Evolutionary conservation across 176 grass and related monocot species (phyloP).

Genomic region (Oryza longistaminata): DNA sequence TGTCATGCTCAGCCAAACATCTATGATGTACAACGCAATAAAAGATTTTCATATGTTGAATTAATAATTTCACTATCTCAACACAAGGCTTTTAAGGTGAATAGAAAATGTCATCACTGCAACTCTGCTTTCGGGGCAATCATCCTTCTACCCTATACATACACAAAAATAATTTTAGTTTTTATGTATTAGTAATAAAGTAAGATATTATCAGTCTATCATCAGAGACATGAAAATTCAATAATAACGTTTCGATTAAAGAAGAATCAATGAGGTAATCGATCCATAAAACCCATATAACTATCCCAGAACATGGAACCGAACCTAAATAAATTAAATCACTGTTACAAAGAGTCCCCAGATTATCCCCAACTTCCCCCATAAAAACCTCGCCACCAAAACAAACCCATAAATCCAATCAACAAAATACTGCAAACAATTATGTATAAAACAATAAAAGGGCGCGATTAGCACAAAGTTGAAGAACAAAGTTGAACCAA

Average conservation of each 20-base stretch:
- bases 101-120: background rate
- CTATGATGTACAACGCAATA: background rate
- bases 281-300: background rate
- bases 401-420: background rate
- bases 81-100: background rate
- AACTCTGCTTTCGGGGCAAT: background rate
- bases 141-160: too few species aligned
- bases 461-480: background rate
- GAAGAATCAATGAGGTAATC: background rate
- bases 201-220: background rate
- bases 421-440: background rate
- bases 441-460: background rate
- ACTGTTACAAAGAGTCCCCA: background rate
- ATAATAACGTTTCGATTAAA: background rate
- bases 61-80: background rate
- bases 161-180: background rate
- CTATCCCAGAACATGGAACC: background rate
- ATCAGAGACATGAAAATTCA: background rate
- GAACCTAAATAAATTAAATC: background rate
- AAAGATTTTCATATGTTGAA: background rate
- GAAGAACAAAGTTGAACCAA: background rate
- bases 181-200: background rate
- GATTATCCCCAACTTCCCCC: background rate
- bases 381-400: background rate
- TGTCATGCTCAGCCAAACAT: background rate